phyloP scores from a whole-genome alignment of 2,329 filamentous ascomycete genomes.

The Didymella lethalis region DNA sequence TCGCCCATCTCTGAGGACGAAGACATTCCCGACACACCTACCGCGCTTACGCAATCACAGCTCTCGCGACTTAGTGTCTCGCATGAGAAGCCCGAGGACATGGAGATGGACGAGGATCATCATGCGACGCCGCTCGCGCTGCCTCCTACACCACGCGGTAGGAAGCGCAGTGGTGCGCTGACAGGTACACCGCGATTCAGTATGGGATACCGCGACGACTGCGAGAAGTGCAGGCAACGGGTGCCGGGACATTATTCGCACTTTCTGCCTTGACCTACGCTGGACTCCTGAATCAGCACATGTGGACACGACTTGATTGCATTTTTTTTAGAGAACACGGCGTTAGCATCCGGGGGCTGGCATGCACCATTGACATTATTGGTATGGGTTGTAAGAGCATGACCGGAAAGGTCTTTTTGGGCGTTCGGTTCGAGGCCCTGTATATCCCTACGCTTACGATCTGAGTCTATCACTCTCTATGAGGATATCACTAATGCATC shows the following conservation, averaged over 20 bases:
- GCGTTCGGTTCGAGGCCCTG: neutral
- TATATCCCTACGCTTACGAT: neutral
- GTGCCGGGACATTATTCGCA: conserved; percentile 62
- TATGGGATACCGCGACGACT: conserved; percentile 60
- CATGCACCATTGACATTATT: neutral
- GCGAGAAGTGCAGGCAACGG: conserved; percentile 57
- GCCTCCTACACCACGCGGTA: conserved; percentile 39
- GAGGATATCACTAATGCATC: neutral
- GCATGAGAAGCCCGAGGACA: conserved; percentile 38
- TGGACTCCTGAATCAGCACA: neutral
- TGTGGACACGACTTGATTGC: neutral
- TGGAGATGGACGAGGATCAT: conserved; percentile 44
- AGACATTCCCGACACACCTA: conserved; percentile 48
- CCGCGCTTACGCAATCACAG: conserved; percentile 48
- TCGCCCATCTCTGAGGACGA: conserved; percentile 54
- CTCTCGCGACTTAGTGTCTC: conserved; percentile 50
- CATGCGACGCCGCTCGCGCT: conserved; percentile 21
- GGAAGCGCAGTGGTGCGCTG: conserved; percentile 51
- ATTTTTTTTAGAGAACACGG: neutral
- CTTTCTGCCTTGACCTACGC: conserved; percentile 44
- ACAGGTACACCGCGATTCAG: conserved; percentile 51
- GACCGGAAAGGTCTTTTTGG: conserved; percentile 56
- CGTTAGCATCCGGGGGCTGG: neutral
- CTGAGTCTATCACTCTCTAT: neutral
- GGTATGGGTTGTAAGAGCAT: neutral